Conservation (phyloP, 768 basidiomycete species). For the Tephrocybe sp. region DNA sequence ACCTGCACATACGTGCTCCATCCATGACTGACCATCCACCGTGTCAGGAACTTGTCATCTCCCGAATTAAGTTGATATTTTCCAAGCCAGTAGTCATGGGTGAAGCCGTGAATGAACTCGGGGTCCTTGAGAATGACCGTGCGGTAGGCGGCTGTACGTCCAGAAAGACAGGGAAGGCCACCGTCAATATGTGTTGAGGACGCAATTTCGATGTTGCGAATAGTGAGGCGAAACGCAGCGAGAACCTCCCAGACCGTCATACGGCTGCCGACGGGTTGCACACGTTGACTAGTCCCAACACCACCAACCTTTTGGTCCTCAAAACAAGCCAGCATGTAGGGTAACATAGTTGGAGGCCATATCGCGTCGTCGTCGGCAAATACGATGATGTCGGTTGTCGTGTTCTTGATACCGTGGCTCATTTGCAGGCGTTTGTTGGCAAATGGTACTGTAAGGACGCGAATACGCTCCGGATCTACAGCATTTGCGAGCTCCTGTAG, state of each 20-base stretch:
- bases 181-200: slow-evolving; percentile 92
- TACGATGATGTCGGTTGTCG: slow-evolving; percentile 90
- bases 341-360: slow-evolving; percentile 91
- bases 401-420: slow-evolving; percentile 90
- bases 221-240: slow-evolving; percentile 89
- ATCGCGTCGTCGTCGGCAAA: slow-evolving; percentile 97
- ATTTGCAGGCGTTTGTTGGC: slow-evolving; percentile 95
- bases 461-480: slow-evolving; percentile 82
- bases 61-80: slow-evolving; percentile 95
- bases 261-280: slow-evolving; percentile 70
- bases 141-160: slow-evolving; percentile 91
- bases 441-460: slow-evolving; percentile 87
- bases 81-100: slow-evolving; percentile 90
- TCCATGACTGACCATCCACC: slow-evolving; percentile 96
- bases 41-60: slow-evolving; percentile 91
- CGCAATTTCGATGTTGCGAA: slow-evolving; percentile 92
- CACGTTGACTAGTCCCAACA: slow-evolving; percentile 88
- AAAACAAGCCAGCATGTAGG: slow-evolving; percentile 87
- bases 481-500: slow-evolving; percentile 87
- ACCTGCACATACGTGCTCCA: slow-evolving; percentile 94
- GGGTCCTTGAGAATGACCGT: slow-evolving; percentile 95
- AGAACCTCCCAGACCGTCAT: slow-evolving; percentile 97
- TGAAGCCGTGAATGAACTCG: slow-evolving; percentile 90
- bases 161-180: slow-evolving; percentile 88
- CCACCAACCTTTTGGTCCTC: slow-evolving; percentile 94